phyloP scores from a whole-genome alignment of 768 basidiomycete species.

The Boletus huronensis region DNA sequence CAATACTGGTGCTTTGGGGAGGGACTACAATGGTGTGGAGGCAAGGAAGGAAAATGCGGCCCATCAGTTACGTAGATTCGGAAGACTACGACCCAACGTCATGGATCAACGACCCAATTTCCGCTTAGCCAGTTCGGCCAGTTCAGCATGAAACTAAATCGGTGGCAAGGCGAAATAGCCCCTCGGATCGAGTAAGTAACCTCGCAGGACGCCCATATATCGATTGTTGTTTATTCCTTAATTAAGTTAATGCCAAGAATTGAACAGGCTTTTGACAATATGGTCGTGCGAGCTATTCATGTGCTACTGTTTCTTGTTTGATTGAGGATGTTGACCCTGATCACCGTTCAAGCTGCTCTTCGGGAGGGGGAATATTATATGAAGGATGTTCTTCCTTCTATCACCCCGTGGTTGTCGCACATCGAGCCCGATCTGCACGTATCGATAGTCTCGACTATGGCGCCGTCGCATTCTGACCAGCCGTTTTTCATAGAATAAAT shows the following conservation, averaged over 20 bases:
- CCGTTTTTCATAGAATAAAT: neutral
- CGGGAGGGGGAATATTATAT: neutral
- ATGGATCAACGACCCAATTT: neutral
- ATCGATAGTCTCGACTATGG: neutral
- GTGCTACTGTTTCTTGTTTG: neutral
- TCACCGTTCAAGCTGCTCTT: neutral
- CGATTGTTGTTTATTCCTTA: too few species aligned
- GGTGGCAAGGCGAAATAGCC: too few species aligned
- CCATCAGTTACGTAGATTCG: too few species aligned
- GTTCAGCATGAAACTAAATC: neutral
- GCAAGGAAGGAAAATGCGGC: neutral
- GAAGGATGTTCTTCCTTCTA: neutral
- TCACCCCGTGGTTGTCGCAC: neutral
- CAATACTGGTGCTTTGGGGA: neutral
- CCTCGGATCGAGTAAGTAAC: neutral
- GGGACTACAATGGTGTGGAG: neutral
- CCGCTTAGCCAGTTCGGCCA: neutral
- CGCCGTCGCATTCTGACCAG: neutral
- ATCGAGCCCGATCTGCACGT: neutral
- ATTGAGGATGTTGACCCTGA: neutral
- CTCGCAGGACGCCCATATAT: neutral
- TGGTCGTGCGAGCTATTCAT: neutral
- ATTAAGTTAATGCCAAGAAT: too few species aligned
- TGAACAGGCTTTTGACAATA: too few species aligned
- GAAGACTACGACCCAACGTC: too few species aligned